Conservation (phyloP, 2,329 filamentous ascomycete genomes). For the Botryotinia narcissicola region DNA sequence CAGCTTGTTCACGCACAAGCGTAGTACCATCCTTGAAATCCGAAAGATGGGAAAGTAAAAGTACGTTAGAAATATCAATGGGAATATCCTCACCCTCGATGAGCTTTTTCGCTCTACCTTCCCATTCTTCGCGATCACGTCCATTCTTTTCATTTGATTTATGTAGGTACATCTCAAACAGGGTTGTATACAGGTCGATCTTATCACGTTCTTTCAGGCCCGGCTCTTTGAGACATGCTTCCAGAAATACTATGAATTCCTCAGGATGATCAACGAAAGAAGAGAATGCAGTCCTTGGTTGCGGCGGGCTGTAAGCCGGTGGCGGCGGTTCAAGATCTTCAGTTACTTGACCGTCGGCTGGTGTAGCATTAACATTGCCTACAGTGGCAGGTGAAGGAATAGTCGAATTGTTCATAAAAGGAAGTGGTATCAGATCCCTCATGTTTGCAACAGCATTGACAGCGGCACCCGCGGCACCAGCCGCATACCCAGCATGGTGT, state of each 20-base stretch:
- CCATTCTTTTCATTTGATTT: conserved; percentile 76
- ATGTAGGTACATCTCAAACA: conserved; percentile 98
- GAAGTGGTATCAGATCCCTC: conserved; percentile 76
- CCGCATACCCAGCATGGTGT: conserved; percentile 35
- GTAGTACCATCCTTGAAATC: conserved; percentile 88
- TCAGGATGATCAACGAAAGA: conserved; percentile 93
- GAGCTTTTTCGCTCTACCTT: conserved; percentile 82
- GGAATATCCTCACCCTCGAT: conserved; percentile 78
- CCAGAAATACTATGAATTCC: conserved; percentile 88
- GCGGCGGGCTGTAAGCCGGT: conserved; percentile 68
- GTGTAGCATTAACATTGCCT: conserved; percentile 50
- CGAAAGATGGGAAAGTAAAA: conserved; percentile 87
- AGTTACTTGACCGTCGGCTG: conserved; percentile 53
- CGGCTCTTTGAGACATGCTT: conserved; percentile 75
- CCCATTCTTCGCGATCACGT: conserved; percentile 74
- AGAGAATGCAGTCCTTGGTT: conserved; percentile 86
- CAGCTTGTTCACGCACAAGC: conserved; percentile 89
- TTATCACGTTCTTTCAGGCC: conserved; percentile 71
- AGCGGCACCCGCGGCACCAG: conserved; percentile 55
- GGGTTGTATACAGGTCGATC: conserved; percentile 84
- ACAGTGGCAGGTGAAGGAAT: conserved; percentile 53
- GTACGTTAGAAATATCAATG: conserved; percentile 92
- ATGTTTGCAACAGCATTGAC: conserved; percentile 82
- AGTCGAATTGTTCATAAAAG: conserved; percentile 72
- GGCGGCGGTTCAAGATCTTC: conserved; percentile 49